A percentile compares a stretch with the other conserved stretches of the same genome.
These are phyloP conservation scores for Hypericum androsaemum DNA, from an alignment of 345 rosid genomes.

Conservation along the genomic window DNA sequence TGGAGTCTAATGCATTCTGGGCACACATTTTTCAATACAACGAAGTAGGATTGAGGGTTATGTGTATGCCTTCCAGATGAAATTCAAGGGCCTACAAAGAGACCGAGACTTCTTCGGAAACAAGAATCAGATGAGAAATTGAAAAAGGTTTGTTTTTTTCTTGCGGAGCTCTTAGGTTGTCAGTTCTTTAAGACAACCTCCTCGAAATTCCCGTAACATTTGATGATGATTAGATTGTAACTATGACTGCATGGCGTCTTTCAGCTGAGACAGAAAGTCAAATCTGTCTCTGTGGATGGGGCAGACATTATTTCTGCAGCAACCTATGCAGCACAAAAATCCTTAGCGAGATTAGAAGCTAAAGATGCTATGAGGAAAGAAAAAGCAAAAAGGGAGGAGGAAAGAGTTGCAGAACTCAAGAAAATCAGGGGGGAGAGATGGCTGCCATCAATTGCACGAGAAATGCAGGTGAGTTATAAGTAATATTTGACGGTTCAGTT, in stretches of 20 bases:
- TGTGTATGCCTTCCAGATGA: slow-evolving; percentile 37
- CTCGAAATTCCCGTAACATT: background rate
- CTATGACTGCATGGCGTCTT: background rate
- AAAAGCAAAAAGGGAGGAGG: slow-evolving; percentile 71
- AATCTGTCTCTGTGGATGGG: slow-evolving; percentile 56
- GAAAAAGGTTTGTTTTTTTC: slow-evolving; percentile 44
- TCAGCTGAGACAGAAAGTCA: slow-evolving; percentile 53
- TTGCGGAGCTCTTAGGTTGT: background rate
- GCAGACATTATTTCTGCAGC: slow-evolving; percentile 53
- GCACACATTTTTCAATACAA: background rate
- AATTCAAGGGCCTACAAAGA: slow-evolving; percentile 51
- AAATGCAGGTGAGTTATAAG: slow-evolving; percentile 1
- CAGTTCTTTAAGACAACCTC: background rate
- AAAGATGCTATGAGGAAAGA: slow-evolving; percentile 56
- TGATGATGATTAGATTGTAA: background rate
- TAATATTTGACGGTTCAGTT: no score
- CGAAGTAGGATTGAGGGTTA: slow-evolving; percentile 11
- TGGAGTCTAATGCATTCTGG: slow-evolving; percentile 1
- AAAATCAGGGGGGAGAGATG: slow-evolving; percentile 72
- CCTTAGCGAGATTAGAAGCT: slow-evolving; percentile 49
- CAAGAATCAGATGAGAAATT: slow-evolving; percentile 41
- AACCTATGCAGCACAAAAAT: slow-evolving; percentile 34
- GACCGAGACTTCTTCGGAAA: slow-evolving; percentile 62
- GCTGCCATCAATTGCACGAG: slow-evolving; percentile 55
- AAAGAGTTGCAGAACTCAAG: slow-evolving; percentile 62